Percentiles rank a stretch among this genome's conserved stretches.
Conservation (phyloP, 1,284 basidiomycete species). For the Chondrostereum purpureum region DNA sequence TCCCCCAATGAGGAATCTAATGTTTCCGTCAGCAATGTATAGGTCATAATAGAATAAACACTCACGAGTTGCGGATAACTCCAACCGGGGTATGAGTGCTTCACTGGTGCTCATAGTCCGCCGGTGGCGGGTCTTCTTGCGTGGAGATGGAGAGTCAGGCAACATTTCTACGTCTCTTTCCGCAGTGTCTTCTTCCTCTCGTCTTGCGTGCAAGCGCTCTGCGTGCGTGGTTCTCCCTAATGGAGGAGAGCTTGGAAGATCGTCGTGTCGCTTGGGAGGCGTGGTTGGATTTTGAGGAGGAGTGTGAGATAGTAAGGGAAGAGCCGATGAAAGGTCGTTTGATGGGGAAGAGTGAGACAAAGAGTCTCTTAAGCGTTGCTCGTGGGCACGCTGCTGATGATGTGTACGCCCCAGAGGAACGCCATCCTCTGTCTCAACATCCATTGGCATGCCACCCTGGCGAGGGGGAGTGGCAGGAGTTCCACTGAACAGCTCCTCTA, state of each 20-base stretch:
- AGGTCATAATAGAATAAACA: background rate
- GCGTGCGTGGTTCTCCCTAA: constrained; percentile 42
- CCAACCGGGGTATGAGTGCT: constrained; percentile 40
- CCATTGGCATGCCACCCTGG: constrained; percentile 33
- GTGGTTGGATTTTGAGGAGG: constrained; percentile 15
- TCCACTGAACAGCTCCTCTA: constrained; percentile 49
- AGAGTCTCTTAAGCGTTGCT: constrained; percentile 26
- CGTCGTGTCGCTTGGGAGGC: constrained; percentile 12
- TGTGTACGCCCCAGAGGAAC: constrained; percentile 67
- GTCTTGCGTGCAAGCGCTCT: constrained; percentile 35
- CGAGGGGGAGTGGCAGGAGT: constrained; percentile 12
- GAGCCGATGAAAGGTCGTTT: constrained; percentile 22
- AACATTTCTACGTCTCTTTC: constrained; percentile 40
- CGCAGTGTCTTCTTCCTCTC: constrained; percentile 30
- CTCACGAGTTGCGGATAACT: constrained; percentile 25
- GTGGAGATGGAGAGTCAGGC: constrained; percentile 58
- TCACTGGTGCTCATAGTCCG: constrained; percentile 25
- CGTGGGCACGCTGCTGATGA: constrained; percentile 46
- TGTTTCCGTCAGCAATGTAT: background rate
- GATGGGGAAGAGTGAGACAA: constrained; percentile 16
- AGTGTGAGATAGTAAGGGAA: constrained; percentile 23
- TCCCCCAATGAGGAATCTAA: constrained; percentile 7
- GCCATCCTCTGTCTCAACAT: constrained; percentile 56
- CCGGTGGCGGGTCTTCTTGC: constrained; percentile 25
- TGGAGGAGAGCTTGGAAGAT: constrained; percentile 28